Conservation (phyloP, 352 stramenopile species). For the Globisporangium lucens region DNA sequence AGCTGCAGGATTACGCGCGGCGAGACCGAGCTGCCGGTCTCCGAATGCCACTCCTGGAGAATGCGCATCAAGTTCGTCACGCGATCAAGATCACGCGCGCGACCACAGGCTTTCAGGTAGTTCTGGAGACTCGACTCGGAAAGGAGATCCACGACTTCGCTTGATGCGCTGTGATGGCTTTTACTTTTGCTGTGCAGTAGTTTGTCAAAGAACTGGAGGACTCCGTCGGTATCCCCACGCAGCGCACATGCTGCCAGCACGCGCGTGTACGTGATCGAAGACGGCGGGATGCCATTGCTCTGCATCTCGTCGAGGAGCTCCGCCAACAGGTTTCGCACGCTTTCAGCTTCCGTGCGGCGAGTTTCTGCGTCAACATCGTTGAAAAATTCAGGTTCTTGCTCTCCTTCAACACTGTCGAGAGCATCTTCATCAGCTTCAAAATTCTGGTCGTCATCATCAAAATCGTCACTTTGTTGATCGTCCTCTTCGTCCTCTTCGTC, state of each 20-base stretch:
- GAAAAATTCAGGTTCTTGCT: background rate
- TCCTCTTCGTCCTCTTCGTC: slow-evolving; percentile 21
- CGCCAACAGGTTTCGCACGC: slow-evolving; percentile 15
- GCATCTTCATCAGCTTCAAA: background rate
- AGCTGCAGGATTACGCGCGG: slow-evolving; percentile 37
- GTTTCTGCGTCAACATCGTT: background rate
- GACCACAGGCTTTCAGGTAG: slow-evolving; percentile 39
- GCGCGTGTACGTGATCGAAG: slow-evolving; percentile 28
- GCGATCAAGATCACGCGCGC: slow-evolving; percentile 28
- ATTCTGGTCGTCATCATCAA: slow-evolving; percentile 1
- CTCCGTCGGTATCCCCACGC: slow-evolving; percentile 36
- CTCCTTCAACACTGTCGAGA: slow-evolving; percentile 3
- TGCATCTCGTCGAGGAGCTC: slow-evolving; percentile 38
- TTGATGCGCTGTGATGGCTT: background rate
- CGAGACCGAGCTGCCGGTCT: slow-evolving; percentile 16
- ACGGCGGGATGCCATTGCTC: slow-evolving; percentile 3
- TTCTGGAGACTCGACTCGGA: slow-evolving; percentile 34
- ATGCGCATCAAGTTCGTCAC: slow-evolving; percentile 30
- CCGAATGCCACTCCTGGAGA: slow-evolving; percentile 38
- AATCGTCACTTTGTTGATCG: slow-evolving; percentile 12
- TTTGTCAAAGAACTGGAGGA: slow-evolving; percentile 36
- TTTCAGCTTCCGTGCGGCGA: background rate
- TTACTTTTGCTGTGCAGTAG: background rate
- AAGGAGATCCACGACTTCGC: slow-evolving; percentile 19
- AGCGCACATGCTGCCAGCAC: slow-evolving; percentile 39